Conservation (phyloP, 2,329 filamentous ascomycete species). For the Pyrenophora seminiperda region DNA sequence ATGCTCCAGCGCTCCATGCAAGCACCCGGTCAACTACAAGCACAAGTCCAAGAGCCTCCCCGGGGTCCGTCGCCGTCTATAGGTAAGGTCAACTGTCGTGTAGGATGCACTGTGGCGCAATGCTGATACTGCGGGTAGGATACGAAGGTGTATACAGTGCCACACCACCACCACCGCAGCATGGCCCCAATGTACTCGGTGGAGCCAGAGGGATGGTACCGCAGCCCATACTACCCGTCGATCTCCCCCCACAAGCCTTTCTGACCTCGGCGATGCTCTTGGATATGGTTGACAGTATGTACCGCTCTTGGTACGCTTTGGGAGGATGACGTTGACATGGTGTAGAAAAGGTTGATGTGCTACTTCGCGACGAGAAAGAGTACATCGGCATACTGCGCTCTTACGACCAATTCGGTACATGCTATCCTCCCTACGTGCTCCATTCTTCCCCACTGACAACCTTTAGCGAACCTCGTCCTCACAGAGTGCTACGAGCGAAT, state of each 20-base stretch:
- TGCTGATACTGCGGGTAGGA: conserved; percentile 32
- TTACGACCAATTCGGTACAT: conserved; percentile 95
- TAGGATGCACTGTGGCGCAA: conserved; percentile 4
- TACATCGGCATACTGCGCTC: conserved; percentile 89
- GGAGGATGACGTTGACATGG: conserved; percentile 19
- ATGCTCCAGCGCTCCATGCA: conserved; percentile 47
- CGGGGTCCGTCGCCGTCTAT: conserved; percentile 32
- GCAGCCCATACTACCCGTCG: conserved; percentile 38
- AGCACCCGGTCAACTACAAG: conserved; percentile 32
- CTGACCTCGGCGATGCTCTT: conserved; percentile 94
- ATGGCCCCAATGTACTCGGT: conserved; percentile 36
- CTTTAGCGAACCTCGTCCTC: conserved; percentile 85
- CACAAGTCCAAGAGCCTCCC: conserved; percentile 27
- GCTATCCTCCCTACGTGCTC: not conserved
- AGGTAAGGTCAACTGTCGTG: conserved; percentile 26
- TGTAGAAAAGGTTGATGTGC: conserved; percentile 90
- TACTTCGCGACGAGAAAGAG: conserved; percentile 91
- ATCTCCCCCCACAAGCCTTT: conserved; percentile 91
- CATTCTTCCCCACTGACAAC: conserved; percentile 13
- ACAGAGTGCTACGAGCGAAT: conserved; percentile 91
- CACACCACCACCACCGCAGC: conserved; percentile 60
- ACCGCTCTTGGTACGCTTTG: conserved; percentile 6
- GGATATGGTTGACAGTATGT: conserved; percentile 90
- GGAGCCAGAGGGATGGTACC: conserved; percentile 30
- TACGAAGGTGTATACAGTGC: conserved; percentile 46